Conservation (phyloP, 345 rosid species). For the Acer yangbiense region DNA sequence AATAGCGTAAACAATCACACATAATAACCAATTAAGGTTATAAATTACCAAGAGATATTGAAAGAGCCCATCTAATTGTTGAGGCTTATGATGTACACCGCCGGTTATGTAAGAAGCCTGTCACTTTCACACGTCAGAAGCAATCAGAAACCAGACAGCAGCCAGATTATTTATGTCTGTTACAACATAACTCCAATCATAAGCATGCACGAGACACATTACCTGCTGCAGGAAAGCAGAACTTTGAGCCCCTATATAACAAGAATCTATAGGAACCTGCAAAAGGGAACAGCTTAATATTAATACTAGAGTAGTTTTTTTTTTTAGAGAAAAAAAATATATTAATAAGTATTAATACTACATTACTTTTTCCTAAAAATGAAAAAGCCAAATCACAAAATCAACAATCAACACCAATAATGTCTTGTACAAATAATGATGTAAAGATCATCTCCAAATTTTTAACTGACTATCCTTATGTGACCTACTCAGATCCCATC, state of each 20-base stretch:
- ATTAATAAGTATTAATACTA: background rate
- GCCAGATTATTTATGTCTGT: constrained; percentile 13
- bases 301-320: background rate
- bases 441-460: background rate
- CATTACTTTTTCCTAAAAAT: background rate
- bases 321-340: too few relatives aligned
- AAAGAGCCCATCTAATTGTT: constrained; percentile 84
- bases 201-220: constrained; percentile 8
- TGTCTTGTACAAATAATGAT: background rate
- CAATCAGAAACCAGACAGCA: constrained; percentile 20
- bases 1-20: background rate
- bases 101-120: constrained; percentile 95
- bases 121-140: constrained; percentile 20
- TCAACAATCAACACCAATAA: background rate
- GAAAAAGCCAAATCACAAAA: constrained; percentile 1
- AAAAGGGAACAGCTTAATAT: constrained; percentile 18
- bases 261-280: constrained; percentile 93
- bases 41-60: constrained; percentile 73
- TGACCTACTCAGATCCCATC: background rate
- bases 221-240: constrained; percentile 98
- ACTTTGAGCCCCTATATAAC: constrained; percentile 78
- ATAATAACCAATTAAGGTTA: background rate
- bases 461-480: background rate
- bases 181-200: too few relatives aligned
- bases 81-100: constrained; percentile 88